Evolutionary conservation across 31 red algal genomes (phyloP), one percentile per base, ranked within the genome.

Genomic region (Endocladia muricata): DNA sequence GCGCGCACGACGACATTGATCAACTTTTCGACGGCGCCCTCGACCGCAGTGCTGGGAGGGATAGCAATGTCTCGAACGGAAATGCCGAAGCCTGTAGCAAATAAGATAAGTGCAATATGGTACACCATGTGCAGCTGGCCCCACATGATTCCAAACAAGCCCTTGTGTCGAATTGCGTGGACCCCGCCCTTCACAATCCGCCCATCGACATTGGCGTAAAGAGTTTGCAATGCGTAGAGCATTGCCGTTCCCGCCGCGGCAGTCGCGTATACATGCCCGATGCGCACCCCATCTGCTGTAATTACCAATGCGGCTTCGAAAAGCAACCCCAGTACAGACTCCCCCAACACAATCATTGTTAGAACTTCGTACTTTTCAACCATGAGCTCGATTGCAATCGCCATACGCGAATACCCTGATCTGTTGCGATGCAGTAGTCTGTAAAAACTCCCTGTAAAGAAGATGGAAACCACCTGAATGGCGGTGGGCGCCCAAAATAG

Each of bases 321-420:
- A 4, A 83, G 69, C 47, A 83, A 51, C 19, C 41, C 36, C 13
- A 83, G 37, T 0, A 55, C 76, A 42, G 76, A 79, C 67, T 88
- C 84, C 0, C 84, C 84, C 17, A 75, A 35, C 13, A 81, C 77
- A 60, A 88, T 79, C 48, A 88, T 40, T 17, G 84, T 88, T 11
- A 88, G 47, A 26, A 88, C 30, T 36, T 62, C 84, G 41, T 52
- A 80, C 40, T 75, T 73, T 70, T 88, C 84, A 9, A 65, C 51
- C 21, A 88, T 33, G 13, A 48, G 61, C 58, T 80, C 84, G 15
- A 88, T 79, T 29, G 61, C 64, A 1, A 80, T 23, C 0, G 84
- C 84, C 4, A 77, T 38, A 5, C 65, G 25, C 22, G 76, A 51
- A 36, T 49, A 11, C 9, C 63, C 30, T 15, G 54, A 38, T 13